A percentile compares a stretch with the other conserved stretches of the same genome.
Conservation (phyloP, 164 flowering plant species). For the Taxillus chinensis region DNA sequence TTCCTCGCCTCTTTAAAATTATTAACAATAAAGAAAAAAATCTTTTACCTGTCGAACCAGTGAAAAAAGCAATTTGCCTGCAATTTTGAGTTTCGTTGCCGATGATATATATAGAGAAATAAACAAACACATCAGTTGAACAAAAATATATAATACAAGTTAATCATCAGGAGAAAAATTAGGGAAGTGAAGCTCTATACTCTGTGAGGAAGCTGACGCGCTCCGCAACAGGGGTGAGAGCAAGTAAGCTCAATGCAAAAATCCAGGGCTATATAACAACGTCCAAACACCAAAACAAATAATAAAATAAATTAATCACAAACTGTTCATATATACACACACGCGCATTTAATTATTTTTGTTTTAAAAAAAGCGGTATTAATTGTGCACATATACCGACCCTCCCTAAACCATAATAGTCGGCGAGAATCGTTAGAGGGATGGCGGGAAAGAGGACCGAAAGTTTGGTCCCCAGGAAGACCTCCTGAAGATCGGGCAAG, state of each 20-base stretch:
- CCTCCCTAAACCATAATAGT: slow-evolving; percentile 33
- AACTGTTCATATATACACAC: not conserved
- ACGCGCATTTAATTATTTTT: too few species aligned
- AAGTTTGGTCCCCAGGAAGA: slow-evolving; percentile 69
- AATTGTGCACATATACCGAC: slow-evolving; percentile 23
- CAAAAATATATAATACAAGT: not conserved
- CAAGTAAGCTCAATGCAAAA: slow-evolving; percentile 77
- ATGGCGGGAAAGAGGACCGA: slow-evolving; percentile 55
- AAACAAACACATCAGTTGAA: not conserved
- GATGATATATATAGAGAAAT: not conserved
- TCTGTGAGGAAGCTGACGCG: slow-evolving; percentile 92
- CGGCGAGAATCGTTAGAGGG: slow-evolving; percentile 52
- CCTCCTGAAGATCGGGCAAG: slow-evolving; percentile 56
- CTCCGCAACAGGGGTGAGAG: slow-evolving; percentile 83
- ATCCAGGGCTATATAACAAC: slow-evolving; percentile 63
- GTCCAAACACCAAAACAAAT: not conserved
- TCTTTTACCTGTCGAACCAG: slow-evolving; percentile 79
- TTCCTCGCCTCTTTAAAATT: too few species aligned
- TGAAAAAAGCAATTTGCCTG: slow-evolving; percentile 84
- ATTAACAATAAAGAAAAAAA: too few species aligned
- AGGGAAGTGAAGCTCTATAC: slow-evolving; percentile 28
- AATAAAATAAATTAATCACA: not conserved
- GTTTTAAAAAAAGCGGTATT: too few species aligned
- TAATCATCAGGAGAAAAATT: too few species aligned
- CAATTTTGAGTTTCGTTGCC: slow-evolving; percentile 4